Base-by-base conservation (phyloP, 2,329 filamentous ascomycete species). In the Beauveria brongniartii region DNA sequence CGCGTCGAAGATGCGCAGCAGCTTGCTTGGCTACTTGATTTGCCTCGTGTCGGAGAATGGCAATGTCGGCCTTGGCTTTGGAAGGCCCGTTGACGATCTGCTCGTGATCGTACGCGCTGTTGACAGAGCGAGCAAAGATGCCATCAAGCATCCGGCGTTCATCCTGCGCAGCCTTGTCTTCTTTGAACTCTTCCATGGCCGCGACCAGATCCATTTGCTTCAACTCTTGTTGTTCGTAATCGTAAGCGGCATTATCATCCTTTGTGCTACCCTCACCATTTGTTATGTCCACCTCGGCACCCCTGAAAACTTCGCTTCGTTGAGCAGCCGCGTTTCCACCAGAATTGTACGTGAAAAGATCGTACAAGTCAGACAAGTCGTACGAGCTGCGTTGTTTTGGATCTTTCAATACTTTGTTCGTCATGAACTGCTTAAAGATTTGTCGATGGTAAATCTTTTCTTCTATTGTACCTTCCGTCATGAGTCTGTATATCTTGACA, bases 361-460 rank as follows among this genome's bases (percentile, higher is more conserved):
- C 93, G 66, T 97, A 91, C 18, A 99, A 76, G 68, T 97, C 92
- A 62, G 88, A 89, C 68, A 96, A 81, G 62, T 96, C 91, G 72
- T 97, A 96, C 0, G 89, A 92, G 65, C 94, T 91, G 24, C 91
- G 86, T 72, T 97, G 92, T 69, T 96, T 96, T 0, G 94, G 92
- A 68, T 99, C 93, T 67, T 90, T 92, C 55, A 99, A 74, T 7
- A 99, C 92, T 73, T 97, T 97, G 76, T 97, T 96, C 3, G 92
- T 94, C 64, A 99, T 80, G 70, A 97, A 97, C 68, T 97, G 93
- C 74, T 99, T 99, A 80, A 96, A 99, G 55, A 99, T 94, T 70
- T 99, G 94, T 18, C 95, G 89, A 73, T 99, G 93, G 65, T 97
- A 99, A 34, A 99, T 99, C 77, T 99, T 99, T 74, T 99, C 94